Evolutionary conservation across 2,329 filamentous ascomycete genomes (phyloP).

Genomic region (Alternaria longipes): DNA sequence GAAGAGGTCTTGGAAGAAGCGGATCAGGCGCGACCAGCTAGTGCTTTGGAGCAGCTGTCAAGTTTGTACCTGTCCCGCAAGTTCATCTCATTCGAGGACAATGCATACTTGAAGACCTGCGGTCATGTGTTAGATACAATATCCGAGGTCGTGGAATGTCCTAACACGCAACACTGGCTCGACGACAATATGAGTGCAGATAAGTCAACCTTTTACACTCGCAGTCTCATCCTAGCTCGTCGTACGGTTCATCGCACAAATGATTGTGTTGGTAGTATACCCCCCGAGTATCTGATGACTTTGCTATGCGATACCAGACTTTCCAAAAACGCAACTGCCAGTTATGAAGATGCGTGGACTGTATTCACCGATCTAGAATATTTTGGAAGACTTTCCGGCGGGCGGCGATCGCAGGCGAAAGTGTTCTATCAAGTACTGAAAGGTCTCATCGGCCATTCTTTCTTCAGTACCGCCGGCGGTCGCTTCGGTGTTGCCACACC

Average conservation of each 20-base stretch:
- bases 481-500: not conserved
- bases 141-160: not conserved
- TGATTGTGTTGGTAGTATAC: rapidly evolving
- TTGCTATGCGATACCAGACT: not conserved
- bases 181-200: too few relatives aligned
- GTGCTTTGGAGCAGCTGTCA: rapidly evolving
- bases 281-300: not conserved
- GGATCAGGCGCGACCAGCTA: rapidly evolving
- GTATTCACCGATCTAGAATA: not conserved
- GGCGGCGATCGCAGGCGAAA: not conserved
- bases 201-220: too few relatives aligned
- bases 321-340: not conserved
- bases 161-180: too few relatives aligned
- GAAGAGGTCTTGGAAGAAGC: rapidly evolving
- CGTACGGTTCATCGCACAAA: rapidly evolving
- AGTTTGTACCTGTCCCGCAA: not conserved
- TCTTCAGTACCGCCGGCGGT: not conserved
- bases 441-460: too few relatives aligned
- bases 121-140: not conserved
- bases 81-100: not conserved
- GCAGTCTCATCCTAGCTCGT: not conserved
- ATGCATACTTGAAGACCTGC: not conserved
- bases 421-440: too few relatives aligned
- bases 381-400: rapidly evolving
- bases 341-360: not conserved